These are phyloP conservation scores for Goffeauzyma gilvescens DNA, from an alignment of 768 basidiomycete species.

Conservation along the genomic window DNA sequence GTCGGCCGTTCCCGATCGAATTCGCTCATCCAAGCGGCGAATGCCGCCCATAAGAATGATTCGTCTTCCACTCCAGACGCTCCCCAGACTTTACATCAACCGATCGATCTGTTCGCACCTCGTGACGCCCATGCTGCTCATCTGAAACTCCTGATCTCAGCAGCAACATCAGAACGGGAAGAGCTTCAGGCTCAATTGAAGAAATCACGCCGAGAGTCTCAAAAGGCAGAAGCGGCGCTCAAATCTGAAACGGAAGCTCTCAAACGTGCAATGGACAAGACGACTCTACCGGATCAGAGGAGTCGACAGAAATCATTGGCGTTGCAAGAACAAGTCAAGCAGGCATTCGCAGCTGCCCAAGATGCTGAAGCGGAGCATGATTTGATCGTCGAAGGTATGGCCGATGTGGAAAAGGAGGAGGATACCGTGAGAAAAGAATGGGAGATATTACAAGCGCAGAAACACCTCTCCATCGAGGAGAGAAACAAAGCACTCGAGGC, in stretches of 20 bases:
- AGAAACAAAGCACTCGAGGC: slow-evolving; percentile 21
- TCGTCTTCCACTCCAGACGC: background rate
- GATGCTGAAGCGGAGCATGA: slow-evolving; percentile 35
- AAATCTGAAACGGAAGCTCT: slow-evolving; percentile 68
- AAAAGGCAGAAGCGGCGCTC: slow-evolving; percentile 62
- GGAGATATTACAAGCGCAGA: slow-evolving; percentile 13
- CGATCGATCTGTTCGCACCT: background rate
- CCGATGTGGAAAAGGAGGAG: slow-evolving; percentile 31
- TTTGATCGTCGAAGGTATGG: slow-evolving; percentile 37
- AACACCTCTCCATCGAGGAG: slow-evolving; percentile 14
- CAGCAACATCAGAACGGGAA: slow-evolving; percentile 49
- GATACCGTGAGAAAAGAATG: slow-evolving; percentile 15
- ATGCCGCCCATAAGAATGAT: background rate
- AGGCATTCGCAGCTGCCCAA: slow-evolving; percentile 44
- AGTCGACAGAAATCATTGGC: slow-evolving; percentile 70
- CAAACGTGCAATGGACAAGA: slow-evolving; percentile 65
- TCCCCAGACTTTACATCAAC: background rate
- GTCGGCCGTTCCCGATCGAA: slow-evolving; percentile 25
- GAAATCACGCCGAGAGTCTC: slow-evolving; percentile 55
- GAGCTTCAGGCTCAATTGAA: slow-evolving; percentile 53
- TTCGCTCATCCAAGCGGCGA: slow-evolving; percentile 12
- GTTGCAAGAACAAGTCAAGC: slow-evolving; percentile 69
- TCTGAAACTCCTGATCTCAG: slow-evolving; percentile 48
- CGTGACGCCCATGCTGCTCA: slow-evolving; percentile 20
- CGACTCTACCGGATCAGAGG: slow-evolving; percentile 52